Evolutionary conservation across 805 yeast genomes (phyloP), one percentile per base, ranked within the genome.

Genomic region (Suhomyces xylopsoci): DNA sequence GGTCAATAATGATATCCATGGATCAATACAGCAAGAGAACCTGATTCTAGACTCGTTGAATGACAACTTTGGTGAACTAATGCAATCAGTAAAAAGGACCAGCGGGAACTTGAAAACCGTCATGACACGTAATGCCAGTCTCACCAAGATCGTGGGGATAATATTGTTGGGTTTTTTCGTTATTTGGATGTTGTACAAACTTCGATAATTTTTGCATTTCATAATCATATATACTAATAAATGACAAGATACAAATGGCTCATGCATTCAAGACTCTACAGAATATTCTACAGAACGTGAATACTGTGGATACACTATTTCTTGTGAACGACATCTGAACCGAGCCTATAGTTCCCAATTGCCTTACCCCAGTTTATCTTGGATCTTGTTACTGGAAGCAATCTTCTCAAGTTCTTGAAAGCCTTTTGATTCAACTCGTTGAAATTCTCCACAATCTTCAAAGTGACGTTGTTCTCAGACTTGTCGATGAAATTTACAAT

Each of bases 291-390:
- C 32, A 12, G 32, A 28, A 10, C 9, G 42, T 10, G 2, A 3
- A 42, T 42, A 42, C 10, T 7, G 30, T 42, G 14, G 19, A 19
- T 15, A 14, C 7, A 12, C n/a, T 24, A 50, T 41, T 63, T 58
- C 52, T 68, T 66, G 55, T 73, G 69, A 19, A 74, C 85, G 32
- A 85, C 91, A 64, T 88, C 92, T 58, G 84, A 84, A 15, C 98
- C 98, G 44, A 93, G 75, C 63, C 90, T 82, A 71, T 92, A 92
- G 65, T 85, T 88, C 15, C 96, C 96, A 60, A 90, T 89, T 9
- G 97, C 90, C 64, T 83, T 88, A 28, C 96, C 97, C 99, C 99
- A 93, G 67, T 90, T 89, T 62, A 93, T 87, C 67, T 88, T 91
- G 15, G 96, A 81, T 65, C 97, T 81, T 19, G 96, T 93, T 19